Base-by-base conservation (phyloP, 305 asterid species). In the Solanum aculeatissimum region DNA sequence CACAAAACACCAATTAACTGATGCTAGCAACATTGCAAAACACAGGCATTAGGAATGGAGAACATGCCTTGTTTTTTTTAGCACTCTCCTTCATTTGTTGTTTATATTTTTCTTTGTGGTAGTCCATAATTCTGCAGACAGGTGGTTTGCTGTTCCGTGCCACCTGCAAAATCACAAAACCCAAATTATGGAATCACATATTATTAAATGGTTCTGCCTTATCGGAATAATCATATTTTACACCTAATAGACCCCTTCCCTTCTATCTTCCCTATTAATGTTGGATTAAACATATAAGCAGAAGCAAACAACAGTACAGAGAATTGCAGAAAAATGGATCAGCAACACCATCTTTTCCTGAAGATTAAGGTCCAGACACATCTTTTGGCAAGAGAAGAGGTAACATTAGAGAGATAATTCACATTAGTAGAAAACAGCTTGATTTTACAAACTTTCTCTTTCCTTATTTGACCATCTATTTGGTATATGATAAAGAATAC, bases 91-190 rank as follows among this genome's bases (percentile, higher is more conserved):
- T 93, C 58, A 90, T 9, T 72, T 90, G 92, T 80, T 88, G 90
- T 78, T 90, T 60, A 86, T 92, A 92, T 87, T 88, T 94, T 27
- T 94, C 95, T 86, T 83, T 93, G 81, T 89, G 81, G 90, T 87
- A 92, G 90, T 96, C 95, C 89, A 87, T 88, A 68, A 96, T 84
- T 90, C 95, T 94, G 94, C 98, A 95, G 78, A 93, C 98, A 62
- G 99, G 98, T 83, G 97, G 98, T 54, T 86, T 85, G 57, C 88
- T 89, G 63, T 82, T 66, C 85, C 87, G 88, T 84, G 92, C 91
- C 88, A 94, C 98, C 98, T 96, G 89, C 87, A 88, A 65, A 78
- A 49, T 63, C 82, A 86, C 54, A 86, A 75, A 75, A 83, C 82
- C 74, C 66, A 82, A 60, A 23, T 86, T 80, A 80, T 74, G 81